Evolutionary conservation across 2,329 filamentous ascomycete species (phyloP).

Genomic region (Talaromyces sp.): DNA sequence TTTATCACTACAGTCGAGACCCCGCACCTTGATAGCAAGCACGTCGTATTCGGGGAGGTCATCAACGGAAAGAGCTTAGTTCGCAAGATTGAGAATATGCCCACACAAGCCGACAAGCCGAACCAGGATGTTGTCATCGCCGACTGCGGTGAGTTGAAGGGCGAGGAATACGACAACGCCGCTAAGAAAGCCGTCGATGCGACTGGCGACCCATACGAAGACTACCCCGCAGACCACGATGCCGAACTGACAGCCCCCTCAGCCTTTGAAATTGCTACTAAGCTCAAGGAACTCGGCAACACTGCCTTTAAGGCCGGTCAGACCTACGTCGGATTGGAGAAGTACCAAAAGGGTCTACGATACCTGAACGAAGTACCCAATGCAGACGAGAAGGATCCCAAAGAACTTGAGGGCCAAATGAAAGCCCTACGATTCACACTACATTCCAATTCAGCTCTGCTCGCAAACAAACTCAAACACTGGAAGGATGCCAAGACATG

Average conservation of each 20-base stretch:
- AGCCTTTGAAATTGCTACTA: conserved; percentile 71
- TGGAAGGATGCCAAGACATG: conserved; percentile 67
- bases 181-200: conserved; percentile 69
- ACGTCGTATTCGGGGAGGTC: conserved; percentile 95
- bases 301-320: conserved; percentile 82
- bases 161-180: conserved; percentile 63
- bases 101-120: conserved; percentile 76
- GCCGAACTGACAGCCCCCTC: conserved; percentile 61
- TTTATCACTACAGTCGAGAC: conserved; percentile 96
- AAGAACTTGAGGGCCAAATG: conserved; percentile 64
- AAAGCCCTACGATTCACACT: conserved; percentile 75
- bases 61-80: conserved; percentile 88
- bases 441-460: conserved; percentile 81
- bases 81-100: conserved; percentile 81
- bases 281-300: conserved; percentile 90
- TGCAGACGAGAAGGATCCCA: conserved; percentile 63
- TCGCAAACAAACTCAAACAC: conserved; percentile 73
- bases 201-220: conserved; percentile 88
- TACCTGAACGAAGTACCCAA: conserved; percentile 85
- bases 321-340: conserved; percentile 67
- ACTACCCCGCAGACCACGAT: conserved; percentile 81
- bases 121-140: conserved; percentile 66
- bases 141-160: conserved; percentile 82
- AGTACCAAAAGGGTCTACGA: conserved; percentile 90
- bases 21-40: conserved; percentile 90